Percentiles rank a stretch among this genome's conserved stretches.
Conservation (phyloP, 805 yeast species). For the Pachysolen tannophilus region DNA sequence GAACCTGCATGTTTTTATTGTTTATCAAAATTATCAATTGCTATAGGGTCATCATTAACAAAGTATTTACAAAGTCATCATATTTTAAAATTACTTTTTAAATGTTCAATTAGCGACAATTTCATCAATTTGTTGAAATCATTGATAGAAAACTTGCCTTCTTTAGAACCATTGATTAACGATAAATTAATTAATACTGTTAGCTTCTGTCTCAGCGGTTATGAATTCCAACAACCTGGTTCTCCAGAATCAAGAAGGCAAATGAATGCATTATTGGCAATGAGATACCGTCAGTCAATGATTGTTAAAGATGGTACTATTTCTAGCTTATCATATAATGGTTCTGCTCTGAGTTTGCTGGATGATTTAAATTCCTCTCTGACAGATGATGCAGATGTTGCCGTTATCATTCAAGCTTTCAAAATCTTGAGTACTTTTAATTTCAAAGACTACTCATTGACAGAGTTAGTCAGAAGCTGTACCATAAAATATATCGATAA, state of each 20-base stretch:
- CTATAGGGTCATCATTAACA: slow-evolving; percentile 90
- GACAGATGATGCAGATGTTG: slow-evolving; percentile 22
- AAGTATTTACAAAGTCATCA: slow-evolving; percentile 76
- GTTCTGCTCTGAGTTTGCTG: slow-evolving; percentile 15
- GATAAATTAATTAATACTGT: slow-evolving; percentile 63
- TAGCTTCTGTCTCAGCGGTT: slow-evolving; percentile 74
- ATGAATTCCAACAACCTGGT: slow-evolving; percentile 76
- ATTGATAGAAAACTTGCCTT: slow-evolving; percentile 68
- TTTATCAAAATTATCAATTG: slow-evolving; percentile 74
- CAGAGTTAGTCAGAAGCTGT: slow-evolving; percentile 82
- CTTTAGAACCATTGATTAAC: slow-evolving; percentile 66
- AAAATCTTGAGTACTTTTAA: slow-evolving; percentile 68
- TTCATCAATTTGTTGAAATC: slow-evolving; percentile 69
- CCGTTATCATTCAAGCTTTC: slow-evolving; percentile 67
- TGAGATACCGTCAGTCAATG: slow-evolving; percentile 70
- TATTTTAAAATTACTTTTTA: slow-evolving; percentile 67
- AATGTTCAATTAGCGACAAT: slow-evolving; percentile 77
- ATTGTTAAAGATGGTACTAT: slow-evolving; percentile 57
- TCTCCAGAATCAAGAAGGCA: slow-evolving; percentile 61
- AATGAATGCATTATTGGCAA: slow-evolving; percentile 60
- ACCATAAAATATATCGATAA: slow-evolving; percentile 81
- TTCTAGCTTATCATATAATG: slow-evolving; percentile 12
- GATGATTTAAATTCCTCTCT: slow-evolving; percentile 10
- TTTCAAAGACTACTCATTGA: slow-evolving; percentile 66
- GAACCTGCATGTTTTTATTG: slow-evolving; percentile 87